phyloP scores from a whole-genome alignment of 2,329 filamentous ascomycete species.

The Calonectria fujianensis region DNA sequence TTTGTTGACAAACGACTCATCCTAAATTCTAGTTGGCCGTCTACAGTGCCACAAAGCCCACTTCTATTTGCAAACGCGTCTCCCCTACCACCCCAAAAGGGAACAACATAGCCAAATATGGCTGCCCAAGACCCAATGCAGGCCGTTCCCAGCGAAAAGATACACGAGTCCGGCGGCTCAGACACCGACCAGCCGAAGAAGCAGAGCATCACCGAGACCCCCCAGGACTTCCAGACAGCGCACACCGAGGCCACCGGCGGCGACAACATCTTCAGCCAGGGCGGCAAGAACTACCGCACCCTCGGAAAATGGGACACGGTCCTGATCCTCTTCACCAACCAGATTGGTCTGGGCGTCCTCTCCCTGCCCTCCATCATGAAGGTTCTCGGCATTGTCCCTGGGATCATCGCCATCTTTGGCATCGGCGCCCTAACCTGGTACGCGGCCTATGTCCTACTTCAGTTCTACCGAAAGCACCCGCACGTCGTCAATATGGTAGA shows the following conservation, averaged over 20 bases:
- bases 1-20: not conserved
- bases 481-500: slow-evolving; percentile 82
- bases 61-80: not conserved
- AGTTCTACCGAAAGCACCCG: slow-evolving; percentile 80
- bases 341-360: slow-evolving; percentile 66
- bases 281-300: slow-evolving; percentile 53
- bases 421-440: slow-evolving; percentile 78
- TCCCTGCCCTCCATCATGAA: slow-evolving; percentile 82
- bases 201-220: not conserved
- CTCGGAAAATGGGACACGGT: slow-evolving; percentile 53
- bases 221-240: slow-evolving; percentile 46
- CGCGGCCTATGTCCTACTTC: slow-evolving; percentile 69
- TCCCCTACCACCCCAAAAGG: not conserved
- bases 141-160: not conserved
- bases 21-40: not conserved
- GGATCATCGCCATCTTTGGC: slow-evolving; percentile 79
- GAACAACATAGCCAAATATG: not conserved
- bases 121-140: not conserved
- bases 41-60: not conserved
- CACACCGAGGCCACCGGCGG: slow-evolving; percentile 44
- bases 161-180: slow-evolving; percentile 40
- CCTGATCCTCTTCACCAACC: slow-evolving; percentile 54
- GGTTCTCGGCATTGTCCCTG: slow-evolving; percentile 79
- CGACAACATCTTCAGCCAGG: slow-evolving; percentile 53
- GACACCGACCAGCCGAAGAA: slow-evolving; percentile 44